Evolutionary conservation across 2,329 filamentous ascomycete genomes (phyloP).

Genomic region (Aspergillus pseudoglaucus): DNA sequence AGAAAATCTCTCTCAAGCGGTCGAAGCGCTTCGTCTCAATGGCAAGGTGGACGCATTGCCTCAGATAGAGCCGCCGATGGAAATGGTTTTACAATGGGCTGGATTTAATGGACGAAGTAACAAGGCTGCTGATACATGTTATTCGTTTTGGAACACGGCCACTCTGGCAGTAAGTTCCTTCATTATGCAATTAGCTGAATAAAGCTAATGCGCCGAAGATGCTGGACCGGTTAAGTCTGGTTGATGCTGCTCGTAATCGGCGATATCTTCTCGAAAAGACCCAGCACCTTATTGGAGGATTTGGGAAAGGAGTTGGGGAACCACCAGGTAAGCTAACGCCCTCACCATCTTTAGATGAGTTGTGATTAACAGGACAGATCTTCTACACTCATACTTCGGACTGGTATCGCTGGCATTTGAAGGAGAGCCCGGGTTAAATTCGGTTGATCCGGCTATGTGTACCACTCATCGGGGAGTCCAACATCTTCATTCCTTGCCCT

Average conservation of each 20-base stretch:
- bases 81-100: slow-evolving; percentile 45
- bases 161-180: slow-evolving; percentile 46
- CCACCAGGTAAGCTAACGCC: slow-evolving; percentile 52
- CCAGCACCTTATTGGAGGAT: slow-evolving; percentile 78
- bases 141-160: slow-evolving; percentile 83
- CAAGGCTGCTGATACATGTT: slow-evolving; percentile 91
- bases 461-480: slow-evolving; percentile 51
- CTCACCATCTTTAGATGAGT: neutral
- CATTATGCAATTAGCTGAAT: neutral
- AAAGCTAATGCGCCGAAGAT: slow-evolving; percentile 40
- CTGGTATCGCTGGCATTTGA: slow-evolving; percentile 71
- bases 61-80: slow-evolving; percentile 14
- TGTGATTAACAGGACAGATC: slow-evolving; percentile 45
- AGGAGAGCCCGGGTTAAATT: slow-evolving; percentile 61
- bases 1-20: slow-evolving; percentile 1
- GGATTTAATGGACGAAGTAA: slow-evolving; percentile 89
- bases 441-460: slow-evolving; percentile 69
- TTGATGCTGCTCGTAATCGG: slow-evolving; percentile 57
- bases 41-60: slow-evolving; percentile 24
- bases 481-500: slow-evolving; percentile 36
- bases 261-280: slow-evolving; percentile 77
- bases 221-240: slow-evolving; percentile 51
- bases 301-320: slow-evolving; percentile 63
- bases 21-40: slow-evolving; percentile 12
- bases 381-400: slow-evolving; percentile 86